Base-by-base conservation (phyloP, 306 rosid genomes). In the Ochetophila trinervis region DNA sequence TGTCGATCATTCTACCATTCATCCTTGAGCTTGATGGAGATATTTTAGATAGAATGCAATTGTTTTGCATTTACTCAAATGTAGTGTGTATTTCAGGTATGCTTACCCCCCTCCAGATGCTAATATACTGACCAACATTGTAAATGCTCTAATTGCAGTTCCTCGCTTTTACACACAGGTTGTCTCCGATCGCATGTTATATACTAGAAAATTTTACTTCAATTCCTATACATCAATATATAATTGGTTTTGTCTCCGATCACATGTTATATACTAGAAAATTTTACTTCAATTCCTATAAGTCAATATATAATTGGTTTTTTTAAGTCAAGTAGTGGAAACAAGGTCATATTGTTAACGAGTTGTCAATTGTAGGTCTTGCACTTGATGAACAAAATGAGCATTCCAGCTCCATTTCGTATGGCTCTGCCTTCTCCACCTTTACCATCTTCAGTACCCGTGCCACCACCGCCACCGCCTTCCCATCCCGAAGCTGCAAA, bases 71-170 rank as follows among this genome's bases (percentile, higher is more conserved):
- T 57, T 53, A 58, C 15, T 63, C 40, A 73, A 71, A 62, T 54
- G 6, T 18, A 71, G 54, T 64, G 64, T 60, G 20, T 67, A 58
- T 78, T 22, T 34, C 83, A 92, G 98, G 84, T 89, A 92, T 48
- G 97, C 91, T 70, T 93, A 93, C 76, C 98, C 98, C 62, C 91
- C 97, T 45, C 98, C 97, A 5, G 97, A 89, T 78, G 97, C 95
- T 57, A 93, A 93, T 79, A 93, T 93, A 65, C 78, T 93, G 74
- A 87, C 96, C 65, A 93, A 93, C 79, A 81, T 93, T 65, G 93
- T 93, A 34, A 93, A 93, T 80, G 89, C 98, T 67, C 82, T 93
- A 44, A 89, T 93, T 61, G 96, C 96, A 9, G 98, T 89, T 67
- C 97, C 98, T 56, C 97, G 94, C 67, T 93, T 89, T 74, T 89